phyloP scores from a whole-genome alignment of 2,329 filamentous ascomycete genomes.

The Colletotrichum eleusines region DNA sequence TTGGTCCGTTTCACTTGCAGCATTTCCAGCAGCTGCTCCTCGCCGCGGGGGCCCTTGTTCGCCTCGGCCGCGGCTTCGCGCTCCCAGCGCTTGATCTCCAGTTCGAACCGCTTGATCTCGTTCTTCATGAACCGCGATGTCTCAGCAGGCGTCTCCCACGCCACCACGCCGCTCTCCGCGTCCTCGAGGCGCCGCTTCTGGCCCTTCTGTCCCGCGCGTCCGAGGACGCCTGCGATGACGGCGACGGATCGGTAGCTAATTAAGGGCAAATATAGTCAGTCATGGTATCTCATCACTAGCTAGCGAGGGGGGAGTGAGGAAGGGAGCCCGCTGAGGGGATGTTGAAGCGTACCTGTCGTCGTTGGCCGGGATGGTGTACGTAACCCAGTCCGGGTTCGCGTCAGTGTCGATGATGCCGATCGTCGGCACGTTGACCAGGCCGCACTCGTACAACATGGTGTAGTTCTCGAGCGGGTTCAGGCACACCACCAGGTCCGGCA shows the following conservation, averaged over 20 bases:
- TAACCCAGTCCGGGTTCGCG: conserved; percentile 91
- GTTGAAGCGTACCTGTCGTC: conserved; percentile 80
- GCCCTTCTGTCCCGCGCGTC: conserved; percentile 84
- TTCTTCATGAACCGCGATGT: conserved; percentile 55
- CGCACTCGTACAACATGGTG: conserved; percentile 90
- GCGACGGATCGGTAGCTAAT: conserved; percentile 81
- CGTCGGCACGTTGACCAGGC: conserved; percentile 87
- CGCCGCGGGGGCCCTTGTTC: conserved; percentile 50
- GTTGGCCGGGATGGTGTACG: conserved; percentile 96
- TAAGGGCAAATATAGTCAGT: not conserved
- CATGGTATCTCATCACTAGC: not conserved
- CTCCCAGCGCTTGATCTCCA: conserved; percentile 53
- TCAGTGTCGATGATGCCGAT: conserved; percentile 97
- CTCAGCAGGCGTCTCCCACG: conserved; percentile 67
- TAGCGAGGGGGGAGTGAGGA: not conserved
- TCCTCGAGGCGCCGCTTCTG: conserved; percentile 74
- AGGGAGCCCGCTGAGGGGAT: too few species aligned
- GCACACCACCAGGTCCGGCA: conserved; percentile 92
- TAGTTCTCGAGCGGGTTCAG: conserved; percentile 95
- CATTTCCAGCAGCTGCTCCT: conserved; percentile 52
- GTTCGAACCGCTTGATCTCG: conserved; percentile 45
- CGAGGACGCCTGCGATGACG: conserved; percentile 87
- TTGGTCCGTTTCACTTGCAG: conserved; percentile 33
- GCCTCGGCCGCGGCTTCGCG: conserved; percentile 50
- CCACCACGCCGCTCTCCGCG: conserved; percentile 71